These are phyloP conservation scores for Westerdykella ornata DNA, from an alignment of 2,329 filamentous ascomycete genomes.

Conservation along the genomic window DNA sequence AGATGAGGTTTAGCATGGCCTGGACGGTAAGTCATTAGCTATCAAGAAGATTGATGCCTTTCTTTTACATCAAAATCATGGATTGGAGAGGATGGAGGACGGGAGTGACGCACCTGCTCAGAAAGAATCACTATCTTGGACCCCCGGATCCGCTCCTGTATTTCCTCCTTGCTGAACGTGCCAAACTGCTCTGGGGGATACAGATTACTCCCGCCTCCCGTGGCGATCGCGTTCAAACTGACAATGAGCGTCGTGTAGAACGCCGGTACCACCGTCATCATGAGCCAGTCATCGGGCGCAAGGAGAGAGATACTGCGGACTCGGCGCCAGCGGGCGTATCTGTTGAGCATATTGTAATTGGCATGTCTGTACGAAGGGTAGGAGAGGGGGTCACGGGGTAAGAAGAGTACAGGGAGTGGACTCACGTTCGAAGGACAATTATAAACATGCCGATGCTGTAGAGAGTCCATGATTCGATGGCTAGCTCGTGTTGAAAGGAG, in stretches of 20 bases:
- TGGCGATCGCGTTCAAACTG: slow-evolving; percentile 38
- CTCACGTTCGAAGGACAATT: slow-evolving; percentile 25
- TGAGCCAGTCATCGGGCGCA: slow-evolving; percentile 27
- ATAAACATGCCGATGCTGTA: slow-evolving; percentile 26
- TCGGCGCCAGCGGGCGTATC: slow-evolving; percentile 23
- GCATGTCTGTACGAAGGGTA: too few species aligned
- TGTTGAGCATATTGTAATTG: slow-evolving; percentile 2
- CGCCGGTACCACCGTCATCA: slow-evolving; percentile 21
- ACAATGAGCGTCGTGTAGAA: slow-evolving; percentile 40
- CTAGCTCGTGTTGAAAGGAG: slow-evolving; percentile 16
- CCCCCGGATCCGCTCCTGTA: slow-evolving; percentile 40
- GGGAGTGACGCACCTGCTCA: slow-evolving; percentile 35
- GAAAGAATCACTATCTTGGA: slow-evolving; percentile 43
- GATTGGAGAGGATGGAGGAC: neutral
- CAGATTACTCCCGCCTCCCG: slow-evolving; percentile 41
- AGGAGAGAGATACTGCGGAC: slow-evolving; percentile 15
- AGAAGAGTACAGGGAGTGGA: neutral
- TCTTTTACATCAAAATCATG: neutral
- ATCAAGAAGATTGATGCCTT: neutral
- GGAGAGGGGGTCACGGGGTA: neutral
- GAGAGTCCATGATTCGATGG: slow-evolving; percentile 23
- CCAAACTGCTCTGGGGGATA: slow-evolving; percentile 35
- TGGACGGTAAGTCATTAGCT: slow-evolving; percentile 27
- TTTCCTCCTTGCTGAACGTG: slow-evolving; percentile 35
- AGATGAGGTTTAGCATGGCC: slow-evolving; percentile 55